These are phyloP conservation scores for Neurospora tetraspora DNA, from an alignment of 495 filamentous ascomycete species.

Conservation along the genomic window DNA sequence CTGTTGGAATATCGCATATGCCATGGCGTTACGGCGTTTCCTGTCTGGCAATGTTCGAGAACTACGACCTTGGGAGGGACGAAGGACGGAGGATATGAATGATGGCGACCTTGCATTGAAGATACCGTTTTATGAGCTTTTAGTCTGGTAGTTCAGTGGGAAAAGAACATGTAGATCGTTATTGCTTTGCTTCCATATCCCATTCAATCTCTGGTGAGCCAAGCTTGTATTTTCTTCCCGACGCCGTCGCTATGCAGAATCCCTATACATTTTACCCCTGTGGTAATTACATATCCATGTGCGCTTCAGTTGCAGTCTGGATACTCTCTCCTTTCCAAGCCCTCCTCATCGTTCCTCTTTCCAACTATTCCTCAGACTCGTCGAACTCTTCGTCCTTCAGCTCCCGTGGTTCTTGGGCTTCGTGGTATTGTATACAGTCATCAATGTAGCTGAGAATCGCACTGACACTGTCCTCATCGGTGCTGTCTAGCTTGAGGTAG, in stretches of 20 bases:
- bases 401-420: conserved; percentile 89
- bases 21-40: background rate
- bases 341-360: background rate
- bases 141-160: background rate
- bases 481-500: conserved; percentile 79
- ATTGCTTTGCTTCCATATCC: background rate
- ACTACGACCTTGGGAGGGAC: background rate
- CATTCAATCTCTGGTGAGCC: background rate
- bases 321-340: background rate
- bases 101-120: background rate
- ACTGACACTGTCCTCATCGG: conserved; percentile 87
- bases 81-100: background rate
- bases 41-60: background rate
- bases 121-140: background rate
- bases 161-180: background rate
- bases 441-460: conserved; percentile 94
- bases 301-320: too few relatives aligned
- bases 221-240: conserved; percentile 9
- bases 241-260: conserved; percentile 46
- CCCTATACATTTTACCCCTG: background rate
- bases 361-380: conserved; percentile 36
- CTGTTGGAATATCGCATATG: background rate
- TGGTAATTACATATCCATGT: background rate
- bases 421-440: conserved; percentile 90
- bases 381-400: conserved; percentile 67